These are phyloP conservation scores for Aspergillus pseudoglaucus DNA, from an alignment of 2,329 filamentous ascomycete genomes.

Conservation along the genomic window DNA sequence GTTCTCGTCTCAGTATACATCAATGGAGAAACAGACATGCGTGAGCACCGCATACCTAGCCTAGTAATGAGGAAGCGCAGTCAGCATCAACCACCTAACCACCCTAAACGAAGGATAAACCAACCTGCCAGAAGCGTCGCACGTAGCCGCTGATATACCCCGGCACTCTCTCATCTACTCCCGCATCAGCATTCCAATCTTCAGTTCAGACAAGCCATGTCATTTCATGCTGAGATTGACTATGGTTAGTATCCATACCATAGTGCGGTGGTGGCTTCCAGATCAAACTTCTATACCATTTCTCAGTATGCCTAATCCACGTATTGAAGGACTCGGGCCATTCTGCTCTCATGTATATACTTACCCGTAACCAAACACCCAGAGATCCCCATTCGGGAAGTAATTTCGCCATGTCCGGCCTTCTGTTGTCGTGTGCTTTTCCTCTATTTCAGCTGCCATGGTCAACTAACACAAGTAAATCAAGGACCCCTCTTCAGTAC, in stretches of 20 bases:
- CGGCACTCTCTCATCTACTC: conserved; percentile 69
- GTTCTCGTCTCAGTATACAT: conserved; percentile 6
- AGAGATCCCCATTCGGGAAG: conserved; percentile 62
- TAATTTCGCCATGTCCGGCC: conserved; percentile 38
- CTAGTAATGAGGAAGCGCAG: conserved; percentile 8
- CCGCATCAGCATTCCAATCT: neutral
- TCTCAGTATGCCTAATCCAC: neutral
- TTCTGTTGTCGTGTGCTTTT: conserved; percentile 10
- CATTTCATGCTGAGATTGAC: neutral
- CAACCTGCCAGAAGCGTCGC: conserved; percentile 93
- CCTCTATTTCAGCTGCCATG: neutral
- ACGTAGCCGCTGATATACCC: conserved; percentile 94
- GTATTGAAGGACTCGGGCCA: too few species aligned
- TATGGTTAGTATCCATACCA: conserved; percentile 50
- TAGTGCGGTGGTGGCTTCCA: conserved; percentile 98
- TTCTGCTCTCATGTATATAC: conserved; percentile 18
- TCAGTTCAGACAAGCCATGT: neutral
- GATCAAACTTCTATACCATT: conserved; percentile 67
- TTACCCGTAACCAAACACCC: conserved; percentile 96
- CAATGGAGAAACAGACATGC: conserved; percentile 4
- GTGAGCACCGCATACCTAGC: conserved; percentile 21
- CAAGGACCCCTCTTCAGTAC: too few species aligned
- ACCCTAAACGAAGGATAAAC: conserved; percentile 22
- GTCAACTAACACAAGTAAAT: neutral
- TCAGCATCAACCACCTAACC: neutral